These are phyloP conservation scores for Middelhovenomyces tepae DNA, from an alignment of 805 yeast genomes.

Conservation along the genomic window DNA sequence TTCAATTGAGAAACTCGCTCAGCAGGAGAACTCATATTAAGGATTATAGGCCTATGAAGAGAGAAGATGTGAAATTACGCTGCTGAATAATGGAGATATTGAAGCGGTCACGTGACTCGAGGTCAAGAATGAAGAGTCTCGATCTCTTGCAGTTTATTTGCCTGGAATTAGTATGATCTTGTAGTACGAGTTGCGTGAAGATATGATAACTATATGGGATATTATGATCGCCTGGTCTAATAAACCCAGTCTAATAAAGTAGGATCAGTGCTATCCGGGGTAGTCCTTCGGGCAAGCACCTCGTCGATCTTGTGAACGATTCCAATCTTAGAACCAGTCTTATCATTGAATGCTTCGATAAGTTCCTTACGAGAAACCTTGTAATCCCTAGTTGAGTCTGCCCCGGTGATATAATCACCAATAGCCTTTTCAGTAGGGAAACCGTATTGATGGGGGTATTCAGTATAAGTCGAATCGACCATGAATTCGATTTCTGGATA, in stretches of 20 bases:
- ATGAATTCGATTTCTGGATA: slow-evolving; percentile 25
- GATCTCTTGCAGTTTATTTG: no score
- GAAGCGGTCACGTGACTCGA: no score
- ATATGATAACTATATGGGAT: background rate
- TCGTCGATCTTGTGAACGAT: slow-evolving; percentile 49
- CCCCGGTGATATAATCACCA: slow-evolving; percentile 58
- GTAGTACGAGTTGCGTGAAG: no score
- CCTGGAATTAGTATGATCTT: no score
- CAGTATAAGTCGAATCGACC: slow-evolving; percentile 30
- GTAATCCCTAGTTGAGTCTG: slow-evolving; percentile 54
- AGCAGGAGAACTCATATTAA: no score
- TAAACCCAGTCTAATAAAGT: slow-evolving; percentile 42
- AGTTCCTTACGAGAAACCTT: slow-evolving; percentile 65
- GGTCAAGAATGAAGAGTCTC: no score
- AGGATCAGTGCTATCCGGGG: slow-evolving; percentile 34
- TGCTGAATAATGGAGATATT: no score
- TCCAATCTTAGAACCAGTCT: slow-evolving; percentile 46
- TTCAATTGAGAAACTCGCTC: no score
- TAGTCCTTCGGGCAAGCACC: slow-evolving; percentile 51
- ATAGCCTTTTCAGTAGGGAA: slow-evolving; percentile 67
- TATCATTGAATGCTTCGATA: slow-evolving; percentile 47
- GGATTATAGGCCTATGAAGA: no score
- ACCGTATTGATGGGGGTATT: slow-evolving; percentile 63
- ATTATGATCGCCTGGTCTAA: slow-evolving; percentile 9
- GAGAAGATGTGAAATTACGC: no score